Evolutionary conservation across 257 asterid species (phyloP).

Genomic region (Przewalskia tangutica): DNA sequence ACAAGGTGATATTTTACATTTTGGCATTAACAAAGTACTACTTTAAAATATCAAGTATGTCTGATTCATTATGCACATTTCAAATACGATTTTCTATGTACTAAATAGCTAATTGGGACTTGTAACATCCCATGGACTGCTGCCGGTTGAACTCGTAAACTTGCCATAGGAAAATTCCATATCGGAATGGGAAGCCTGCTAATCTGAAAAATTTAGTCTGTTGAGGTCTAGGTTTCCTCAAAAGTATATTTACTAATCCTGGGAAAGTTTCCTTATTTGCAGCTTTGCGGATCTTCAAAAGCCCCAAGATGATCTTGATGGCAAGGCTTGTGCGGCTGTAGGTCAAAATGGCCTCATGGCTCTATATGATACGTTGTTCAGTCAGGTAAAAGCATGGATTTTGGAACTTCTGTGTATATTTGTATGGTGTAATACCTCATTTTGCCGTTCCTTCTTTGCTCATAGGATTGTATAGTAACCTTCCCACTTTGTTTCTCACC

Average conservation of each 20-base stretch:
- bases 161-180: not conserved
- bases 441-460: conserved; percentile 6
- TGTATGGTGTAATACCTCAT: not conserved
- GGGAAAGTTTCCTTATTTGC: conserved; percentile 8
- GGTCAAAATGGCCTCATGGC: conserved; percentile 99
- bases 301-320: conserved; percentile 94
- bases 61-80: not conserved
- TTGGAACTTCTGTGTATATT: not conserved
- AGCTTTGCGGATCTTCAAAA: conserved; percentile 97
- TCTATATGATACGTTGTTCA: conserved; percentile 82
- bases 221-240: not conserved
- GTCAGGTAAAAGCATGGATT: conserved; percentile 53
- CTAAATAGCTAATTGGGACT: not conserved
- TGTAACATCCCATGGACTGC: not conserved
- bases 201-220: not conserved
- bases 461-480: not conserved
- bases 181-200: not conserved
- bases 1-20: not conserved
- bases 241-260: not conserved
- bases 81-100: not conserved
- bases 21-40: not conserved
- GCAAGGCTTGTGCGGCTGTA: conserved; percentile 98
- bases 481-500: not conserved
- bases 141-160: not conserved
- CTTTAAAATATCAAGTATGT: not conserved